Base-by-base conservation (phyloP, 371 early-diverging fungal genomes). In the Parasitella parasitica region DNA sequence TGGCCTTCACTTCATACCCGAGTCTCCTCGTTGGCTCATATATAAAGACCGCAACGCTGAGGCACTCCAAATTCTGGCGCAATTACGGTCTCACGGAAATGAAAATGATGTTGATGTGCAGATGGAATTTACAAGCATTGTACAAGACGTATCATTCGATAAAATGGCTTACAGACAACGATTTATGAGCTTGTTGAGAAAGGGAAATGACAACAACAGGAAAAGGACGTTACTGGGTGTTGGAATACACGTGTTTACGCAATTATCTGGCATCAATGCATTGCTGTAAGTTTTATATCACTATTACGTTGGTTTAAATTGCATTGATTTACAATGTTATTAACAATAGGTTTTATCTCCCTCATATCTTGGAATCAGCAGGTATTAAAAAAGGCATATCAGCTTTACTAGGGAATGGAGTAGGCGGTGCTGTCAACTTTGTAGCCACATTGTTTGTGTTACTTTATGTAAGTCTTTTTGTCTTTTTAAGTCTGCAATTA, bases 11-110 rank as follows among this genome's bases (percentile, higher is more conserved):
- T 77, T 90, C 63, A 84, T 94, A 72, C 96, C 96, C 11, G 78
- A 78, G 37, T 71, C 94, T 27, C 97, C 96, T n/a, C 94, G 97
- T 73, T 97, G 95, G 94, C 75, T 97, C 56, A 83, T 89, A 36
- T 85, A 86, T 61, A 67, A 69, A 26, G 70, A 67, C 54, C 85
- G 89, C 12, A 66, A 80, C 20, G 88, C 88, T 13, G 93, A 95
- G 67, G 94, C 91, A 6, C 70, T 85, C 9, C 35, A 65, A 24
- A 89, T 88, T 16, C 68, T 97, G 4, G 89, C 89, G 35, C 76
- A 83, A 37, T 73, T 97, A 69, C 85, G 93, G 6, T 51, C 53
- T 2, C 7, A 26, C 3, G 64, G 54, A 0, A 58, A 65, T 41
- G 24, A 46, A 7, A 50, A 57, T 20, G 63, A 69, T 48, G 55